These are phyloP conservation scores for Malus hybrid DNA, from an alignment of 331 rosid species.

Conservation along the genomic window DNA sequence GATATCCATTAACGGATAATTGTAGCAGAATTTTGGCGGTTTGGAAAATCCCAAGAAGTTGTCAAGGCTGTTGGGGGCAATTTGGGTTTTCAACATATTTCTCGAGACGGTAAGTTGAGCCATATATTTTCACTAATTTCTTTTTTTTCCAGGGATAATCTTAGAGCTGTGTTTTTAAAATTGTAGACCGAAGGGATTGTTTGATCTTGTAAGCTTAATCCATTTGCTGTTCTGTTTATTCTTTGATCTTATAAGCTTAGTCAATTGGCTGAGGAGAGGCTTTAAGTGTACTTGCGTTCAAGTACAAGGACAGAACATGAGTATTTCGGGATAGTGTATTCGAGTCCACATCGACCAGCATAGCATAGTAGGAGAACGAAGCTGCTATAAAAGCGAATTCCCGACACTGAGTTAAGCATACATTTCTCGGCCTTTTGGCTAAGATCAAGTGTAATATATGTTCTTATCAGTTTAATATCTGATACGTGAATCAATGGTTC, in stretches of 20 bases:
- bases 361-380: not conserved
- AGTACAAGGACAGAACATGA: not conserved
- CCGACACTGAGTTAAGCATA: accelerated
- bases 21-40: not conserved
- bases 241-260: too few species aligned
- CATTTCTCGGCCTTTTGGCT: not conserved
- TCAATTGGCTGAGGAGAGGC: too few species aligned
- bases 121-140: too few species aligned
- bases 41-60: not conserved
- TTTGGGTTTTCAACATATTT: not conserved
- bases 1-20: not conserved
- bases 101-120: too few species aligned
- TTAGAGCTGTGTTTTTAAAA: too few species aligned
- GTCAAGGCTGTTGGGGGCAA: not conserved
- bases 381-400: not conserved
- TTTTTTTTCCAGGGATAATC: too few species aligned
- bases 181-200: too few species aligned
- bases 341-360: not conserved
- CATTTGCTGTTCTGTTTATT: too few species aligned
- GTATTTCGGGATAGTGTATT: not conserved
- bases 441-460: not conserved
- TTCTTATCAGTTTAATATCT: not conserved
- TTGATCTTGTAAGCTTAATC: too few species aligned
- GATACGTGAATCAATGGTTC: not conserved
- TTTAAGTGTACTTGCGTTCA: not conserved